Conservation (phyloP, 495 filamentous ascomycete genomes). For the Penicillium steckii region DNA sequence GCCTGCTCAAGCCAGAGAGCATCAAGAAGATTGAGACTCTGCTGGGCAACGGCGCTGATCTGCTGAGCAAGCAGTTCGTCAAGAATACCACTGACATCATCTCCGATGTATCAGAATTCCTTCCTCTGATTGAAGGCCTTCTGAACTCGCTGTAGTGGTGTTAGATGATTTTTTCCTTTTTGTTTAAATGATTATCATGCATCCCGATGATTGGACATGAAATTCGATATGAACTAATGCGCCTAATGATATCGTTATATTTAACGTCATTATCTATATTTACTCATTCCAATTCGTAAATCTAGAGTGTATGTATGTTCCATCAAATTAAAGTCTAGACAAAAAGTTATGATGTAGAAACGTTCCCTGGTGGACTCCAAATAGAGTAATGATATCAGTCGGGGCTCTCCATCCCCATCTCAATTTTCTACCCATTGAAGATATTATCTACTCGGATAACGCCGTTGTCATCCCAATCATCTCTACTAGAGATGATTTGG, state of each 20-base stretch:
- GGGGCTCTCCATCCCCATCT: too few relatives aligned
- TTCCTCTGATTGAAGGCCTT: slow-evolving; percentile 28
- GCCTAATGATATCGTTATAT: slow-evolving; percentile 18
- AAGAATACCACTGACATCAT: slow-evolving; percentile 32
- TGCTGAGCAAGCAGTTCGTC: slow-evolving; percentile 41
- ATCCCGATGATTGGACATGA: slow-evolving; percentile 19
- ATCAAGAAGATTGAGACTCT: slow-evolving; percentile 39
- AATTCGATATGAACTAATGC: slow-evolving; percentile 21
- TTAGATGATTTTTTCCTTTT: slow-evolving; percentile 14
- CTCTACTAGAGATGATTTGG: too few relatives aligned
- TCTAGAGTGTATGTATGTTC: too few relatives aligned
- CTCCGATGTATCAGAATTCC: slow-evolving; percentile 22
- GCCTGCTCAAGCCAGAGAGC: slow-evolving; percentile 32
- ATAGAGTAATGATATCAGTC: too few relatives aligned
- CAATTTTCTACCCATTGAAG: too few relatives aligned
- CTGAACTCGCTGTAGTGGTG: slow-evolving; percentile 25
- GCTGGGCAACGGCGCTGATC: slow-evolving; percentile 40
- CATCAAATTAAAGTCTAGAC: too few relatives aligned
- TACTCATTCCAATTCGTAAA: too few relatives aligned
- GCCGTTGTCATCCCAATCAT: too few relatives aligned
- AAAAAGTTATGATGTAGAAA: too few relatives aligned
- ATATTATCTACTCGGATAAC: too few relatives aligned
- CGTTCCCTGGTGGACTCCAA: too few relatives aligned
- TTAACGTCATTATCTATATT: background rate
- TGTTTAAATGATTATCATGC: slow-evolving; percentile 6